A percentile compares a stretch with the other conserved stretches of the same genome.
phyloP scores from a whole-genome alignment of 805 yeast species.

The Scheffersomyces amazonensis region DNA sequence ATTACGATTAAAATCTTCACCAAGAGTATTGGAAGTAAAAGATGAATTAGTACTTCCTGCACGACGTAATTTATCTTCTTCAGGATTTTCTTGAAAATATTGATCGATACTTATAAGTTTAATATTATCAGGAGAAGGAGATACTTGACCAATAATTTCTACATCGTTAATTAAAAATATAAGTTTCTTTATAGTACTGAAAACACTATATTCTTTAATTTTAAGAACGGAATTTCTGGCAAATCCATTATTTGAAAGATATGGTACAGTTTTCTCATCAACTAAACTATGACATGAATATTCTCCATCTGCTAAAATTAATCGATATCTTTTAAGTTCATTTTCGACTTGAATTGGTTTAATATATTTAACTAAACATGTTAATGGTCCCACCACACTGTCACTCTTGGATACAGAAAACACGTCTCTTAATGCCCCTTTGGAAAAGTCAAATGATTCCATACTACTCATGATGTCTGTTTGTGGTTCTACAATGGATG shows the following conservation, averaged over 20 bases:
- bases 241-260: conserved; percentile 39
- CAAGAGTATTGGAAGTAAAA: not conserved
- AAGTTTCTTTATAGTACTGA: conserved; percentile 44
- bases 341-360: conserved; percentile 22
- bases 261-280: conserved; percentile 42
- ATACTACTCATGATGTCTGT: conserved; percentile 5
- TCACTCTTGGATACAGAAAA: conserved; percentile 18
- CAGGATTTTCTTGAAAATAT: conserved; percentile 58
- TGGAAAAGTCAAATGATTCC: conserved; percentile 14
- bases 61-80: conserved; percentile 36
- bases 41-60: conserved; percentile 1
- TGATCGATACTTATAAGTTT: conserved; percentile 35
- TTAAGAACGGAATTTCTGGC: conserved; percentile 43
- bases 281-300: conserved; percentile 36
- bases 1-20: conserved; percentile 1
- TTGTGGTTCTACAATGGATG: too few relatives aligned
- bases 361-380: conserved; percentile 32
- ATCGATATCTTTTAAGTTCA: conserved; percentile 27
- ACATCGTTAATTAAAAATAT: conserved; percentile 47
- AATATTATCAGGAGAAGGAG: conserved; percentile 25
- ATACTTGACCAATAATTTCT: conserved; percentile 25
- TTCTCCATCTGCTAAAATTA: conserved; percentile 37
- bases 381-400: conserved; percentile 18
- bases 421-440: conserved; percentile 22
- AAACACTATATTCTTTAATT: conserved; percentile 39